Evolutionary conservation across 148 eudicot genomes (phyloP).

Genomic region (Rhododendron williamsianum): DNA sequence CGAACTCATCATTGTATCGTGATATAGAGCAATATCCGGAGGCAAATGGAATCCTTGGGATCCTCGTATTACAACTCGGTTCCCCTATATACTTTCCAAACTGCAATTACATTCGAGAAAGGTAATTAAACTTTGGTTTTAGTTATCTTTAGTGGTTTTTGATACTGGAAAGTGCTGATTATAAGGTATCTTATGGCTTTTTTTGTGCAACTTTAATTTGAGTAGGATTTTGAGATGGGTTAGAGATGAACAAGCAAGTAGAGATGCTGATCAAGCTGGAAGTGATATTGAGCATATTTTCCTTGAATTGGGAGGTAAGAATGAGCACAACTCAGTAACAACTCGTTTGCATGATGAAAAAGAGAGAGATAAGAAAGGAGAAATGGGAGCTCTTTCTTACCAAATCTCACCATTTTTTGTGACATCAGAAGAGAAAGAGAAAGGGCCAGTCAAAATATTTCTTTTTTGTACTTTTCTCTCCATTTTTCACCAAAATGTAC

Average conservation of each 20-base stretch:
- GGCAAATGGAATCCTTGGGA: constrained; percentile 39
- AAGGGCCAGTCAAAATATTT: too few relatives aligned
- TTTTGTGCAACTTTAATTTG: neutral
- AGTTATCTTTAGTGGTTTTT: neutral
- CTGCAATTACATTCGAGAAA: constrained; percentile 60
- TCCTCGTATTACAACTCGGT: constrained; percentile 63
- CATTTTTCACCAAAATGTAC: too few relatives aligned
- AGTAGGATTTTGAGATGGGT: constrained; percentile 78
- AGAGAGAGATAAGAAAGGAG: too few relatives aligned
- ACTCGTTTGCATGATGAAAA: too few relatives aligned
- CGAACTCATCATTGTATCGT: constrained; percentile 46
- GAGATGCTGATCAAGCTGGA: constrained; percentile 18
- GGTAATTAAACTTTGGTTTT: constrained; percentile 25
- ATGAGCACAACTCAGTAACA: neutral
- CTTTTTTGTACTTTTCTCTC: too few relatives aligned
- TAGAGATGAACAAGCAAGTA: constrained; percentile 53
- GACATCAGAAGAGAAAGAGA: too few relatives aligned
- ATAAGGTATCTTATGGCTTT: neutral
- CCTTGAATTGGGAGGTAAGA: constrained; percentile 69
- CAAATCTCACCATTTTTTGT: too few relatives aligned
- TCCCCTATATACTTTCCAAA: constrained; percentile 81
- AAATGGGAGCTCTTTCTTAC: too few relatives aligned
- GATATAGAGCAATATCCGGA: constrained; percentile 72
- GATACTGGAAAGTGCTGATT: neutral
- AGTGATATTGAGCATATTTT: constrained; percentile 58